Base-by-base conservation (phyloP, 129 eudicot genomes). In the Flaveria sonorensis region DNA sequence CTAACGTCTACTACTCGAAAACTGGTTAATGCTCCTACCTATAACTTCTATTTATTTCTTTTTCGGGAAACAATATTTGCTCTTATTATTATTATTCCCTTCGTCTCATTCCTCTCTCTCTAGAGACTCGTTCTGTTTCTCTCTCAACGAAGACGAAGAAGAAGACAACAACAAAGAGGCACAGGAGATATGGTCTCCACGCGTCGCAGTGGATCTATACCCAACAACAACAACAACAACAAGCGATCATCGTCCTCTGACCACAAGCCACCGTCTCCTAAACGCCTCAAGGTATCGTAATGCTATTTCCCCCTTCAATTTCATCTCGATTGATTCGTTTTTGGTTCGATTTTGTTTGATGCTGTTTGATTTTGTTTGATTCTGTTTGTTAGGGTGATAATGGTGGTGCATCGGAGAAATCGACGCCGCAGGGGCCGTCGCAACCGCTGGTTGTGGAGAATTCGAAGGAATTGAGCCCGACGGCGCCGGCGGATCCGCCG, bases 201-300 rank as follows among this genome's bases (percentile, higher is more conserved):
- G 72, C 88, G 97, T 84, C 85, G 97, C 68, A 92, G 93, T 73
- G 97, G 97, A 92, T 92, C 97, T 81, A 78, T 84, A 43, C 73
- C 93, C 76, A 78, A 42, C 75, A 80, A 43, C 47, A 43, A 43
- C 92, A 55, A 57, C 52, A 47, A 71, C 72, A 81, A 48, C 64
- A 81, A 86, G 75, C 80, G 89, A 80, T 81, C 96, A 21, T 78
- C 96, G 2, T 88, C 96, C 32, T 82, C 96, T 5, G 90, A 92
- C 14, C 85, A 81, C 11, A 86, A 84, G 47, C 90, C 90, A 43
- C 83, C 96, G 40, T 92, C 96, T 20, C 88, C 96, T 10, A 89
- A 86, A 73, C 97, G 93, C 64, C 96, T 45, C 42, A 92, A 89
- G 93, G 92, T 79, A 30, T 24, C 60, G 10, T 10, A 12, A 21